Base-by-base conservation (phyloP, 768 basidiomycete genomes). In the Amanita brunnescens region DNA sequence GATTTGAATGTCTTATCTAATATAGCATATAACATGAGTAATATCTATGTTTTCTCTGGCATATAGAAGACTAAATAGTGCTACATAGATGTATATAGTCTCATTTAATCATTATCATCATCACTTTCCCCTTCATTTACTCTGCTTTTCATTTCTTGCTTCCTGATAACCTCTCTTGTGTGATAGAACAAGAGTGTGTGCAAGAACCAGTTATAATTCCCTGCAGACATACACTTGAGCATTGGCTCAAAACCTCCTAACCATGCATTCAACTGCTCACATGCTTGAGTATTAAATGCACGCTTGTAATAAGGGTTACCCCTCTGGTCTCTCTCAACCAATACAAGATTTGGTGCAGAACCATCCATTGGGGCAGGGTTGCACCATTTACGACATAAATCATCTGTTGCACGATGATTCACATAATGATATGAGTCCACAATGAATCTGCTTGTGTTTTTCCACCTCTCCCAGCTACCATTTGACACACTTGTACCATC, bases 211-310 rank as follows among this genome's bases (percentile, higher is more conserved):
- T 35, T 12, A n/a, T 5, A 35, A 10, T 35, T 35, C 10, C 34
- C 34, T 5, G 34, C 5, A 35, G 34, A 5, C 34, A 35, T 35
- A 38, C 58, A 40, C 26, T 59, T 61, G 21, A 67, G 41, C 55
- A 62, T 61, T 29, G 60, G 54, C 41, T 67, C 62, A 62, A 61
- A 67, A 9, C 65, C 62, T 42, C 57, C 62, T 29, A 67, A 37
- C 65, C 66, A 68, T 10, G 60, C 50, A 61, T 65, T 66, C 14
- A 67, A 57, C 49, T 67, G 64, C 33, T 67, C 62, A 55, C 63
- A 64, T 46, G 60, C 63, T 51, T 64, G 53, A 38, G 53, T 57
- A 47, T 57, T 57, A 18, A 52, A 56, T 32, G 55, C 56, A 13
- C 49, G 2, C 32, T 48, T 57, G 16, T 57, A 49, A 20, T 57